A percentile compares a stretch with the other conserved stretches of the same genome.
These are phyloP conservation scores for Kazachstania psychrophila DNA, from an alignment of 805 yeast genomes.

Conservation along the genomic window DNA sequence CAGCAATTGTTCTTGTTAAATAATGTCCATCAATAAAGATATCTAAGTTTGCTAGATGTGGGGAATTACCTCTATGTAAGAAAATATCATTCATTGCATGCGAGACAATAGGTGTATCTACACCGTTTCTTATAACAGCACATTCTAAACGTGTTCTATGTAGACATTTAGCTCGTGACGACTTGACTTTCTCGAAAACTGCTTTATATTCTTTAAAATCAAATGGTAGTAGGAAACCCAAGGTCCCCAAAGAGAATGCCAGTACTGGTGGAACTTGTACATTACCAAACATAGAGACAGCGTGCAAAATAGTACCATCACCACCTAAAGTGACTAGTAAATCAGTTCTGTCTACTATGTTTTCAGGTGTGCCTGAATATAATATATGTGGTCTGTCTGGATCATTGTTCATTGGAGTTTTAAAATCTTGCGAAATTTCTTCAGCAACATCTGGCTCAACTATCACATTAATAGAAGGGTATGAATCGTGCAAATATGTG, in stretches of 20 bases:
- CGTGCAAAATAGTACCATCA: conserved; percentile 85
- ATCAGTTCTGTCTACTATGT: conserved; percentile 61
- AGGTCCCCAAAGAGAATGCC: conserved; percentile 81
- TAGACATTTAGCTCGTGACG: conserved; percentile 59
- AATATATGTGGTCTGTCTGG: conserved; percentile 34
- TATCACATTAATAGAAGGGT: conserved; percentile 70
- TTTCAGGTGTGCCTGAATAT: conserved; percentile 49
- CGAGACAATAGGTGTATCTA: conserved; percentile 6
- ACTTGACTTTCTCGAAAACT: conserved; percentile 58
- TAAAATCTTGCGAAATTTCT: conserved; percentile 40
- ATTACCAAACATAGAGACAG: conserved; percentile 68
- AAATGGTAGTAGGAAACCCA: conserved; percentile 84
- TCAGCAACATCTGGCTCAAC: conserved; percentile 65
- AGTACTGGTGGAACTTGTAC: conserved; percentile 77
- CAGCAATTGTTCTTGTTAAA: conserved; percentile 84
- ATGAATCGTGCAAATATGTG: conserved; percentile 45
- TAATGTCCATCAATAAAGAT: conserved; percentile 78
- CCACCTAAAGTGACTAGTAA: conserved; percentile 87
- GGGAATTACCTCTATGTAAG: conserved; percentile 79
- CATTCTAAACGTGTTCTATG: conserved; percentile 76
- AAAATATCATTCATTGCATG: conserved; percentile 92
- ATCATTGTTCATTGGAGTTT: conserved; percentile 19
- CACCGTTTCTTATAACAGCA: conserved; percentile 40
- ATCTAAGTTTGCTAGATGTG: conserved; percentile 76
- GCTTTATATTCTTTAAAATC: conserved; percentile 53